Evolutionary conservation across 371 early-diverging fungal species (phyloP), one percentile per base, ranked within the genome.

Genomic region (Fennellomyces sp.): DNA sequence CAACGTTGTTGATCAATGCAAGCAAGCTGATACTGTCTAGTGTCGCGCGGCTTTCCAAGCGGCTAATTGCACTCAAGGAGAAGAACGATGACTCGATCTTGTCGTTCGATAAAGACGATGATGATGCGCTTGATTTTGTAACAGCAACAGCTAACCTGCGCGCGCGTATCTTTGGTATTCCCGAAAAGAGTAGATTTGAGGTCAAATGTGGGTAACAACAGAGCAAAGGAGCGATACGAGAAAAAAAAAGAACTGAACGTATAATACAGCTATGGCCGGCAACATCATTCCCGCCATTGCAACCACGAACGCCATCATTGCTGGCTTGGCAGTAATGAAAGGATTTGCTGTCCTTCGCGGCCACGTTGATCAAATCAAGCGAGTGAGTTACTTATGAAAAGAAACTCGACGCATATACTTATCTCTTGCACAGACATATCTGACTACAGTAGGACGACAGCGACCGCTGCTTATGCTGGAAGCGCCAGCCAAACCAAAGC

Each of bases 211-310:
- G 61, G 71, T 53, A 25, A 15, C 5, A 4, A 5, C 12, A 10
- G 15, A 27, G 2, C 12, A 29, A 29, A 38, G 48, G 13, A 19
- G 12, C 11, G 15, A 3, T n/a, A n/a, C n/a, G 21, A 39, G 10
- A 23, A 52, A 36, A n/a, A 23, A 21, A 23, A 33, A 7, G 25
- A 30, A 58, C 5, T 21, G 15, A 35, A 21, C 21, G 3, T 54
- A 30, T 21, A 45, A 19, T 52, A 51, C 71, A 90, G 97, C 97
- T 39, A 98, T 99, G 93, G 99, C 99, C 49, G 86, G 88, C 36
- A 97, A 97, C 69, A 99, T 99, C 58, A 99, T 99, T 51, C 99
- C 99, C 1, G 99, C 99, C n/a, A 97, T 99, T 61, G 99, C 99
- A 21, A 99, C 99, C 0, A 99, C 99, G 5, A 99, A 99, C 64